Percentiles rank a stretch among this genome's conserved stretches.
These are phyloP conservation scores for Fusarium acutatum DNA, from an alignment of 2,329 filamentous ascomycete genomes.

Conservation along the genomic window DNA sequence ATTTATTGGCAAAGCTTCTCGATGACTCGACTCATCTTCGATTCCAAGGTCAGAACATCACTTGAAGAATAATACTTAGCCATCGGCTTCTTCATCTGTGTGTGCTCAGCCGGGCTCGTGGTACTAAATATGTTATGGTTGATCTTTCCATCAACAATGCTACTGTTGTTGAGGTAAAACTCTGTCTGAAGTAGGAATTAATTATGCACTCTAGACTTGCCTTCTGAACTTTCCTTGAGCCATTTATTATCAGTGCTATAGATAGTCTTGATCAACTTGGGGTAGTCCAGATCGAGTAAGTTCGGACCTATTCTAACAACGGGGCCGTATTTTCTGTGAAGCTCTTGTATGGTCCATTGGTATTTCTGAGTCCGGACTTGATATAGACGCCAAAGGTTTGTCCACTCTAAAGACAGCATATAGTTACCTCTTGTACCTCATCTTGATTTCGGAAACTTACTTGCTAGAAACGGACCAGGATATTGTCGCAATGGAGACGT, in stretches of 20 bases:
- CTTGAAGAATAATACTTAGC: constrained; percentile 41
- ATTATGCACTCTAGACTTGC: no score
- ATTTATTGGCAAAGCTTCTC: constrained; percentile 12
- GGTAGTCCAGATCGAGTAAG: constrained; percentile 47
- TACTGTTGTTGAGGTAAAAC: constrained; percentile 39
- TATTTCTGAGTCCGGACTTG: constrained; percentile 35
- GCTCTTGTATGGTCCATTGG: constrained; percentile 43
- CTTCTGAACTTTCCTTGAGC: constrained; percentile 38
- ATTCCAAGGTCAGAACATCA: constrained; percentile 34
- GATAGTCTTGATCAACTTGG: constrained; percentile 48
- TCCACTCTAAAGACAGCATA: constrained; percentile 39
- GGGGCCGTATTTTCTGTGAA: constrained; percentile 51
- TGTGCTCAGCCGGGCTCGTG: constrained; percentile 32
- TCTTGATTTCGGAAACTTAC: neutral
- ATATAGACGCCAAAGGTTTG: constrained; percentile 49
- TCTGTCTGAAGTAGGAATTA: neutral
- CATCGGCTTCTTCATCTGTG: constrained; percentile 38
- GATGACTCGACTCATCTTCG: constrained; percentile 42
- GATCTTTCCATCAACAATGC: constrained; percentile 38
- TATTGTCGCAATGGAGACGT: neutral
- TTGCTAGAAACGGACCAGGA: neutral
- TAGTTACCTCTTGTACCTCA: no score
- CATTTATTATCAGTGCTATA: constrained; percentile 47
- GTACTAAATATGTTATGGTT: constrained; percentile 38
- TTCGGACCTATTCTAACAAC: constrained; percentile 53